Conservation (phyloP, 2,329 filamentous ascomycete species). For the Pseudogymnoascus sp. region DNA sequence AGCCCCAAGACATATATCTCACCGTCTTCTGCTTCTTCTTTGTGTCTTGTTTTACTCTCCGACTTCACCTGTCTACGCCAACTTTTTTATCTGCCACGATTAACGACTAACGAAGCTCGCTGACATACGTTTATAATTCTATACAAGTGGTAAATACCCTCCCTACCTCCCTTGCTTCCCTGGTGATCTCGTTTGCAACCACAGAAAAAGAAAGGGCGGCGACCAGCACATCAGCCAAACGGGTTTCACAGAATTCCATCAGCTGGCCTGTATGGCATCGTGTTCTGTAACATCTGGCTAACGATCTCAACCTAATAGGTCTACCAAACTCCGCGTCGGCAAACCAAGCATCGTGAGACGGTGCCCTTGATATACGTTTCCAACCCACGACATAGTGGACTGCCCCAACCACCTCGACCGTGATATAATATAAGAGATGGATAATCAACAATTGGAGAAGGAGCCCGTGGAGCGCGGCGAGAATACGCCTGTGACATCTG, state of each 20-base stretch:
- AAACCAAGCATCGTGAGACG: neutral
- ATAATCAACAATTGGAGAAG: slow-evolving; percentile 12
- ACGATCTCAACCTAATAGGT: neutral
- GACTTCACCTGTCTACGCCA: neutral
- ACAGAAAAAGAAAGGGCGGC: neutral
- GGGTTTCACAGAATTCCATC: neutral
- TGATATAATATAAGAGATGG: neutral
- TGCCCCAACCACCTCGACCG: neutral
- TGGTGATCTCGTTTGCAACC: neutral
- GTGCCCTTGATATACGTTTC: neutral
- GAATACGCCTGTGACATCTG: slow-evolving; percentile 14
- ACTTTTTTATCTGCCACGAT: neutral
- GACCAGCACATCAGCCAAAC: neutral
- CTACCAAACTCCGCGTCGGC: neutral
- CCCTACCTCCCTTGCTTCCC: neutral
- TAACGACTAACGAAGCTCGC: neutral
- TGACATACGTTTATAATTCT: neutral
- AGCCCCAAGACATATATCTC: slow-evolving; percentile 5
- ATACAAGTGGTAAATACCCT: neutral
- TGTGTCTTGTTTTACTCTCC: neutral
- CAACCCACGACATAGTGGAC: neutral
- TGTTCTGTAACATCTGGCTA: slow-evolving; percentile 7
- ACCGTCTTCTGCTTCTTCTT: neutral
- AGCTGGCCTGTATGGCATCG: neutral
- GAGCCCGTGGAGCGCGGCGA: slow-evolving; percentile 21